Conservation (phyloP, 106 monocot species). For the Vanilla planifolia region DNA sequence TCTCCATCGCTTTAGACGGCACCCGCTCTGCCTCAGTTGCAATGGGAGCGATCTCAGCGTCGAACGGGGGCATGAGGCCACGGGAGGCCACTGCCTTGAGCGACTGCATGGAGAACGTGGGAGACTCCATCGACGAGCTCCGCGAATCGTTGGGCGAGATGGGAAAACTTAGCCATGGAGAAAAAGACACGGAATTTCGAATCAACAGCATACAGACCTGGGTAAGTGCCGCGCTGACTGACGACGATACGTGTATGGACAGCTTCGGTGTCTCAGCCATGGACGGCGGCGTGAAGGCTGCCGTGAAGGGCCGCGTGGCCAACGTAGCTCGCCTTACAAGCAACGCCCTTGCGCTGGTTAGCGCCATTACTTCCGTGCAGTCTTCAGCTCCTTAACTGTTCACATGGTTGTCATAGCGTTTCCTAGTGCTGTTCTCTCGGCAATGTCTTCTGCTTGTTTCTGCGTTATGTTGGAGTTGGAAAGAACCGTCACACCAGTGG, state of each 20-base stretch:
- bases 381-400: too few species aligned
- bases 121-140: constrained; percentile 1
- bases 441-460: too few species aligned
- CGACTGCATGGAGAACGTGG: constrained; percentile 1
- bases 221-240: background rate
- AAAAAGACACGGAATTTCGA: background rate
- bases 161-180: background rate
- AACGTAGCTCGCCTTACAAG: background rate
- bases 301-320: background rate
- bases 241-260: background rate
- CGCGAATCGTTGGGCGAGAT: background rate
- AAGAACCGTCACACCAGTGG: too few species aligned
- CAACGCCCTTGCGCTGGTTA: background rate
- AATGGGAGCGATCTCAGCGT: background rate
- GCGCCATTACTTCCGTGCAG: background rate
- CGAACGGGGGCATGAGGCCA: background rate
- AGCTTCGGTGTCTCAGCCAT: background rate
- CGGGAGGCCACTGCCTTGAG: background rate
- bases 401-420: too few species aligned
- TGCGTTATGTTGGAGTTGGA: too few species aligned
- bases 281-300: background rate
- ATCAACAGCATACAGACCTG: constrained; percentile 7
- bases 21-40: constrained; percentile 6
- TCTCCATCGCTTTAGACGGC: constrained; percentile 9
- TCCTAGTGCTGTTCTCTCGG: too few species aligned